Conservation (phyloP, 2,329 filamentous ascomycete genomes). For the Fusarium continuum region DNA sequence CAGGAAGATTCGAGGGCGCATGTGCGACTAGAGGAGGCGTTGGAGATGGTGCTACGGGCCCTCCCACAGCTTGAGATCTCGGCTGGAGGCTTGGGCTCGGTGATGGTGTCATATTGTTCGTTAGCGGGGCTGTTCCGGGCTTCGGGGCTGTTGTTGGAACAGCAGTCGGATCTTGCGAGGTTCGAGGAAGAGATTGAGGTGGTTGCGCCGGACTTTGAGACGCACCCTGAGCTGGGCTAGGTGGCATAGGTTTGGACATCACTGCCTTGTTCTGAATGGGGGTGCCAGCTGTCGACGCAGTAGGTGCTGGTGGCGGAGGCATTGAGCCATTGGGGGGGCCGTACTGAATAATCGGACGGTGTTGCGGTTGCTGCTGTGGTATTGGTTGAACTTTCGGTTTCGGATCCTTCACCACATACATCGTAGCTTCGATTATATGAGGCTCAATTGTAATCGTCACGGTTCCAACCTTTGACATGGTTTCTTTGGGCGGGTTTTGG, state of each 20-base stretch:
- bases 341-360: conserved; percentile 70
- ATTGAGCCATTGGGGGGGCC: conserved; percentile 70
- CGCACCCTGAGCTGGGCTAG: conserved; percentile 31
- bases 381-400: conserved; percentile 57
- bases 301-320: conserved; percentile 59
- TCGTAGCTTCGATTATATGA: conserved; percentile 78
- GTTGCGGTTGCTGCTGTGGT: conserved; percentile 38
- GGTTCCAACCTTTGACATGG: conserved; percentile 76
- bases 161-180: conserved; percentile 20
- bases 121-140: conserved; percentile 21
- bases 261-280: conserved; percentile 33
- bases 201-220: conserved; percentile 32
- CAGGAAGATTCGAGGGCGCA: conserved; percentile 35
- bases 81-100: conserved; percentile 33
- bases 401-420: conserved; percentile 75
- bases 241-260: conserved; percentile 27
- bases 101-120: conserved; percentile 23
- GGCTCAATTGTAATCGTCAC: conserved; percentile 82
- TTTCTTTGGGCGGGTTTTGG: conserved; percentile 74
- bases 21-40: conserved; percentile 35
- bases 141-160: conserved; percentile 23
- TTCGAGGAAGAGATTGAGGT: conserved; percentile 26
- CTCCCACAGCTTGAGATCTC: conserved; percentile 25
- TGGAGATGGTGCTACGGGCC: conserved; percentile 32
- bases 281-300: conserved; percentile 43